Conservation (phyloP, 805 yeast species). For the Ogataea parapolymorpha region DNA sequence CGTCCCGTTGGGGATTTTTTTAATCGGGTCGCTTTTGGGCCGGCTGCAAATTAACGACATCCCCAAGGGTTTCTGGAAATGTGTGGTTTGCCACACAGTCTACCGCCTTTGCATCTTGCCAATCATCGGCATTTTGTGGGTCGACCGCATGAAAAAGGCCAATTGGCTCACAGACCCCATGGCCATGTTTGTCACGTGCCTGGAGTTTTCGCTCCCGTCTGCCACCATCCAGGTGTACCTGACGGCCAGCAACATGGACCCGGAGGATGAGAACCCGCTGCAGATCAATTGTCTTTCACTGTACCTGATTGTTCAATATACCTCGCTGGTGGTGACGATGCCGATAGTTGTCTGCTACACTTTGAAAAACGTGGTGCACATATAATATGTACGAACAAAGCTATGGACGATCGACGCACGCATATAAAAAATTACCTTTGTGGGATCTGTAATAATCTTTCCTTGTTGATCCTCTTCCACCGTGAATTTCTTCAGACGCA, state of each 20-base stretch:
- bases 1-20: constrained; percentile 52
- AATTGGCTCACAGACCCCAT: constrained; percentile 46
- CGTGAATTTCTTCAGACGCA: constrained; percentile 14
- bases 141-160: constrained; percentile 41
- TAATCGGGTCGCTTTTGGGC: constrained; percentile 54
- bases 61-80: constrained; percentile 56
- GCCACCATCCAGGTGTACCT: constrained; percentile 59
- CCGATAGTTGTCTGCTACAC: constrained; percentile 50
- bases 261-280: constrained; percentile 38
- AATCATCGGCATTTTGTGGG: constrained; percentile 50
- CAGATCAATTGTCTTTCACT: constrained; percentile 58
- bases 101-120: constrained; percentile 46
- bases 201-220: constrained; percentile 52
- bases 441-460: background rate
- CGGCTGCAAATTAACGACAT: constrained; percentile 43
- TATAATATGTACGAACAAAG: constrained; percentile 2
- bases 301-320: constrained; percentile 47
- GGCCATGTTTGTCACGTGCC: constrained; percentile 42
- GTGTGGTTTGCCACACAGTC: constrained; percentile 42
- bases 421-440: background rate
- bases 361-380: constrained; percentile 29
- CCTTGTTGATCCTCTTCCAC: constrained; percentile 8
- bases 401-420: constrained; percentile 13
- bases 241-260: constrained; percentile 55
- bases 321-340: constrained; percentile 41